Evolutionary conservation across 805 yeast genomes (phyloP), one percentile per base, ranked within the genome.

Genomic region (Yarrowia divulgata): DNA sequence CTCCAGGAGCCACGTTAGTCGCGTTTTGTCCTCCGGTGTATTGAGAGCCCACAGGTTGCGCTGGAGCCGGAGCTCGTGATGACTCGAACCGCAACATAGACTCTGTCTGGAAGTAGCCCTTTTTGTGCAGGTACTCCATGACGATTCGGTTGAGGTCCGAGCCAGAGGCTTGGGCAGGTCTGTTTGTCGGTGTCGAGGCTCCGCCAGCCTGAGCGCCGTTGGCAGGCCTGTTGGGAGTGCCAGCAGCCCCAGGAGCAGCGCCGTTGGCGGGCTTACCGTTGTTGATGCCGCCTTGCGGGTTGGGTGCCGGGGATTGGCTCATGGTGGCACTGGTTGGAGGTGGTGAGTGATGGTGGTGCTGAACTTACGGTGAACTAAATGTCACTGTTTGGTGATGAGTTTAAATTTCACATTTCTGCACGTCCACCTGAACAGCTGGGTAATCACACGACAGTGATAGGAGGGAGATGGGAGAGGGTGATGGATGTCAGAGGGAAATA

Each of bases 51-150:
- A 49, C 71, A 35, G 64, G 71, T 10, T 73, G 67, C 8, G 66
- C 71, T 14, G 77, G 77, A n/a, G 75, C 74, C 2, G 78, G 74
- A 35, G 77, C 71, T 32, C 81, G 76, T 46, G 81, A 75, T 37
- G 80, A 77, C 77, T 95, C 99, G 71, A 93, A 87, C 71, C 99
- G 85, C 63, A 95, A 83, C 89, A 93, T 91, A 2, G 97, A 93
- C 77, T 95, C 99, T 0, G 99, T 94, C 73, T 89, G 87, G 73
- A 90, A 93, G 76, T 92, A 95, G 2, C 99, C 99, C 77, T 93
- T 93, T 75, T 95, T 94, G 77, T 88, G 90, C 73, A 95, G 83
- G 74, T 94, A 95, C 74, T 95, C 99, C 74, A 95, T 82, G 42
- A 95, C 98, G 75, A 95, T 91, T 72, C 95, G 83, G 78, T 93